Evolutionary conservation across 306 rosid species (phyloP).

Genomic region (Quercus robur): DNA sequence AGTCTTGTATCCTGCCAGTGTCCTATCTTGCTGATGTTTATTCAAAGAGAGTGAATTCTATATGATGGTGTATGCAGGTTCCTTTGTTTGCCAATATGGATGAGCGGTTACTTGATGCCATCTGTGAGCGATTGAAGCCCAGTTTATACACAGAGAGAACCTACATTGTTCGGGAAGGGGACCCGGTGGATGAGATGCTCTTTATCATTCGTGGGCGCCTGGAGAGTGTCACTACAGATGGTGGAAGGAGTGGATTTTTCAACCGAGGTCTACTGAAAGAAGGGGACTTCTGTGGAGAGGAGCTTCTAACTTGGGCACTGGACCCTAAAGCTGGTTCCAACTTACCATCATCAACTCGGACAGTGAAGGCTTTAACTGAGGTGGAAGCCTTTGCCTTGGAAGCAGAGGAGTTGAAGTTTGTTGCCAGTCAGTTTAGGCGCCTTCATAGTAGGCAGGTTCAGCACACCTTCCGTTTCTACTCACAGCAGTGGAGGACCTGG

Average conservation of each 20-base stretch:
- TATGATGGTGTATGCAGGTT: slow-evolving; percentile 43
- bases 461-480: slow-evolving; percentile 86
- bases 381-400: slow-evolving; percentile 95
- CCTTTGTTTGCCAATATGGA: slow-evolving; percentile 93
- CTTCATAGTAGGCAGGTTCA: slow-evolving; percentile 86
- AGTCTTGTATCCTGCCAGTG: no score
- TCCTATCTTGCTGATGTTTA: no score
- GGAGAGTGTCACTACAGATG: slow-evolving; percentile 89
- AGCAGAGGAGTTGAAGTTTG: slow-evolving; percentile 84
- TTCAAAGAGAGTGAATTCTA: neutral
- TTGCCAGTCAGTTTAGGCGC: slow-evolving; percentile 82
- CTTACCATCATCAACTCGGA: slow-evolving; percentile 87
- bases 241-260: slow-evolving; percentile 93
- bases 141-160: slow-evolving; percentile 68
- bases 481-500: slow-evolving; percentile 98
- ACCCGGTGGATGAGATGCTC: slow-evolving; percentile 82
- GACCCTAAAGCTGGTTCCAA: slow-evolving; percentile 75
- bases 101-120: slow-evolving; percentile 86
- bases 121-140: slow-evolving; percentile 86
- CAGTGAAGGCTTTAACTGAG: slow-evolving; percentile 76
- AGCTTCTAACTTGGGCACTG: slow-evolving; percentile 89
- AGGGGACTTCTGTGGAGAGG: slow-evolving; percentile 89
- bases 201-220: slow-evolving; percentile 88
- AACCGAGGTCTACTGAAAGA: slow-evolving; percentile 78
- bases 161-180: slow-evolving; percentile 81